These are phyloP conservation scores for Coemansia sp. DNA, from an alignment of 192 early-diverging fungal genomes.

Conservation along the genomic window DNA sequence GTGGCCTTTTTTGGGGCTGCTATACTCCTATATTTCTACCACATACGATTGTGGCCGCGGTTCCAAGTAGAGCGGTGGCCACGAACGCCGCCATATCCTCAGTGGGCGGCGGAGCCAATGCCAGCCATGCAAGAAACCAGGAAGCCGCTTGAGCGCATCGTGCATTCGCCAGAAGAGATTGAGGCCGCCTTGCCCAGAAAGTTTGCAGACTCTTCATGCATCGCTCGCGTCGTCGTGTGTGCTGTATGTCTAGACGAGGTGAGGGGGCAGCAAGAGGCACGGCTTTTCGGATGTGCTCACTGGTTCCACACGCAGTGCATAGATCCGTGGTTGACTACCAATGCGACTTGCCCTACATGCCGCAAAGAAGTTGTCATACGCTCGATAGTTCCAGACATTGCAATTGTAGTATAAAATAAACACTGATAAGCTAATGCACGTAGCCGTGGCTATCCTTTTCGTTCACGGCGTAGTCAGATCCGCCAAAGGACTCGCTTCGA, in stretches of 20 bases:
- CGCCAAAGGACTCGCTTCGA: conserved; percentile 1
- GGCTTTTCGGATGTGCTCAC: conserved; percentile 13
- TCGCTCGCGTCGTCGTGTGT: not conserved
- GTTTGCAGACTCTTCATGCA: not conserved
- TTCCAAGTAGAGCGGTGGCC: conserved; percentile 4
- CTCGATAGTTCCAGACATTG: not conserved
- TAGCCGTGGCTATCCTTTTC: conserved; percentile 15
- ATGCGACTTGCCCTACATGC: conserved; percentile 21
- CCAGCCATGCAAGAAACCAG: not conserved
- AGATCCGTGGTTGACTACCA: conserved; percentile 32
- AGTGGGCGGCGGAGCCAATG: not conserved
- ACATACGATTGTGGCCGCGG: conserved; percentile 15
- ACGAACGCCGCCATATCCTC: not conserved
- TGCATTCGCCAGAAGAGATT: conserved; percentile 14
- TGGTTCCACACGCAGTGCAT: conserved; percentile 31
- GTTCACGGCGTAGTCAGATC: not conserved
- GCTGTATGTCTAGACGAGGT: conserved; percentile 21
- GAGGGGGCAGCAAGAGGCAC: not conserved
- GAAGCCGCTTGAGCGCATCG: not conserved
- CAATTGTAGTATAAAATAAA: not conserved
- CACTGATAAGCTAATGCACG: conserved; percentile 7
- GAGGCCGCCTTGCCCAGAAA: conserved; percentile 14
- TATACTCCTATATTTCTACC: conserved; percentile 26
- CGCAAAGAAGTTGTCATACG: conserved; percentile 8
- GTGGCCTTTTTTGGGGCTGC: conserved; percentile 12